phyloP scores from a whole-genome alignment of 768 basidiomycete species.

The Pleurotus ostreatus region DNA sequence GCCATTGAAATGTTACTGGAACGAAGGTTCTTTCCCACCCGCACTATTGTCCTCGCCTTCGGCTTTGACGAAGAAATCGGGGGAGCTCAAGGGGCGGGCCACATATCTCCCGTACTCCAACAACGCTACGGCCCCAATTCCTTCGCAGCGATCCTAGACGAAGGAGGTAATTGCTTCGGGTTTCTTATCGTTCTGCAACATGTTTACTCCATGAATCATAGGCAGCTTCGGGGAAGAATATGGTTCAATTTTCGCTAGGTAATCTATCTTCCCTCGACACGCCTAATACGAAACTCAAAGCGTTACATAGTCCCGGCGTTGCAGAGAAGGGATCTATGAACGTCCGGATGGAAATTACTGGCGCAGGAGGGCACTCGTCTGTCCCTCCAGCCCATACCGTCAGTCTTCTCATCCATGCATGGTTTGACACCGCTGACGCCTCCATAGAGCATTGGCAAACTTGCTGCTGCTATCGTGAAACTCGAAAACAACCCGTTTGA shows the following conservation, averaged over 20 bases:
- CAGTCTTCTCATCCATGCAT: neutral
- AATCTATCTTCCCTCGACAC: too few species aligned
- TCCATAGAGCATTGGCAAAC: too few species aligned
- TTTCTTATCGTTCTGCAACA: neutral
- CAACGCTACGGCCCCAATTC: slow-evolving; percentile 64
- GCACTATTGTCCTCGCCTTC: slow-evolving; percentile 58
- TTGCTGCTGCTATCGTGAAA: too few species aligned
- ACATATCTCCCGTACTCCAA: slow-evolving; percentile 44
- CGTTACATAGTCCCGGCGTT: slow-evolving; percentile 39
- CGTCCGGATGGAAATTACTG: slow-evolving; percentile 55
- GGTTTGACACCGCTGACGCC: too few species aligned
- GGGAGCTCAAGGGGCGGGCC: slow-evolving; percentile 53
- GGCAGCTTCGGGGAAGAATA: slow-evolving; percentile 42
- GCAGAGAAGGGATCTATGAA: slow-evolving; percentile 74
- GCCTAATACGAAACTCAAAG: too few species aligned
- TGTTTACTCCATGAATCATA: slow-evolving; percentile 10
- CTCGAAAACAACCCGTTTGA: too few species aligned
- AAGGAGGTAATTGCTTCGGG: slow-evolving; percentile 56
- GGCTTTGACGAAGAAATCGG: slow-evolving; percentile 78
- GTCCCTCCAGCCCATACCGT: slow-evolving; percentile 49
- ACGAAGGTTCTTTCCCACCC: slow-evolving; percentile 57
- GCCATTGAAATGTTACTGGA: slow-evolving; percentile 62
- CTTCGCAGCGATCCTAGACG: slow-evolving; percentile 81
- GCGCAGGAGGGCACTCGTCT: slow-evolving; percentile 83
- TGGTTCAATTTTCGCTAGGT: slow-evolving; percentile 49